These are phyloP conservation scores for Amanita molliuscula DNA, from an alignment of 768 basidiomycete species.

Conservation along the genomic window DNA sequence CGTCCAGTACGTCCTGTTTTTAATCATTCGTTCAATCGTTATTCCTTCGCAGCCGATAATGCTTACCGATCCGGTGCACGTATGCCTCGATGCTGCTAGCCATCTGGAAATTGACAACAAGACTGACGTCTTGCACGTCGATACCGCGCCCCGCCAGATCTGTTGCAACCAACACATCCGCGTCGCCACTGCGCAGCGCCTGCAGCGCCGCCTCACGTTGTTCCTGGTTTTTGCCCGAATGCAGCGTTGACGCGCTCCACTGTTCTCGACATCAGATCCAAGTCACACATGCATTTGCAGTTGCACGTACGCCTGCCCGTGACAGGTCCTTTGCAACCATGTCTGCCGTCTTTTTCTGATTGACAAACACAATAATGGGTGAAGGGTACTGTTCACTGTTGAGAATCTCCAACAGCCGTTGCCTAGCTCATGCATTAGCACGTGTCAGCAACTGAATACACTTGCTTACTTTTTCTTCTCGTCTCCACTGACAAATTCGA, in stretches of 20 bases:
- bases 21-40: constrained; percentile 1
- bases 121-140: constrained; percentile 92
- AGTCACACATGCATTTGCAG: neutral
- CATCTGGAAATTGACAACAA: constrained; percentile 99
- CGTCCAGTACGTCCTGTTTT: constrained; percentile 84
- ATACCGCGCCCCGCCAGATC: constrained; percentile 98
- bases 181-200: constrained; percentile 74
- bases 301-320: constrained; percentile 68
- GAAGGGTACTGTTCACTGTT: constrained; percentile 75
- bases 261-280: constrained; percentile 16
- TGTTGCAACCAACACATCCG: constrained; percentile 89
- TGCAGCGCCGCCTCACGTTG: constrained; percentile 92
- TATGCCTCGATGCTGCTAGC: constrained; percentile 92
- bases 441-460: neutral
- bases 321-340: constrained; percentile 93
- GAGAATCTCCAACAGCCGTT: constrained; percentile 83
- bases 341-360: constrained; percentile 99
- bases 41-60: neutral
- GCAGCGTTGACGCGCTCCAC: constrained; percentile 88
- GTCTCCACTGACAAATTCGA: constrained; percentile 87
- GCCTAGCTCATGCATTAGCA: constrained; percentile 35
- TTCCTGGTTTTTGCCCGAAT: constrained; percentile 97
- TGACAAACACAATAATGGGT: constrained; percentile 98
- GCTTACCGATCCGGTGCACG: constrained; percentile 91
- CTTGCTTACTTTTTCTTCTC: constrained; percentile 88